These are phyloP conservation scores for Russula olivacea DNA, from an alignment of 768 basidiomycete genomes.

Conservation along the genomic window DNA sequence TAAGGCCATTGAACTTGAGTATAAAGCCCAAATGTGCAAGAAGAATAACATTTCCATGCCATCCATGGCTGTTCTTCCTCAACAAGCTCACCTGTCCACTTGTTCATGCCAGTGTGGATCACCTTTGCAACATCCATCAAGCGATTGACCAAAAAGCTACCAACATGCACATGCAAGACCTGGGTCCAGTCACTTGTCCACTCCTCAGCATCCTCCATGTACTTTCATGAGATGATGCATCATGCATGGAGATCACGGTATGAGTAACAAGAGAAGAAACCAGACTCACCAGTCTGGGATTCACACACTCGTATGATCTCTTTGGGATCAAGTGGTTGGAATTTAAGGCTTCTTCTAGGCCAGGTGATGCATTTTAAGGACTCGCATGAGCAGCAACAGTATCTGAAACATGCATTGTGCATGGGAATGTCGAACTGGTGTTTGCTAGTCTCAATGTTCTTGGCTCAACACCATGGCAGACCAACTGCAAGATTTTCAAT, in stretches of 20 bases:
- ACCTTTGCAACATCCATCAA: too few relatives aligned
- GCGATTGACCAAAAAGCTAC: too few relatives aligned
- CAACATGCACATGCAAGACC: too few relatives aligned
- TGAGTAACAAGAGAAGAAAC: too few relatives aligned
- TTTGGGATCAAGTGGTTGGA: neutral
- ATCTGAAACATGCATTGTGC: conserved; percentile 67
- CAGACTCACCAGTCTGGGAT: too few relatives aligned
- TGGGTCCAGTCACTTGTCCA: too few relatives aligned
- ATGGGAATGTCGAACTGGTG: conserved; percentile 75
- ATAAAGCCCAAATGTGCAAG: conserved; percentile 77
- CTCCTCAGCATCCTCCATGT: too few relatives aligned
- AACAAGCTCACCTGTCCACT: too few relatives aligned
- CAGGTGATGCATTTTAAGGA: conserved; percentile 92
- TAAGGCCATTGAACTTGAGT: conserved; percentile 82
- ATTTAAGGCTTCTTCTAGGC: conserved; percentile 35
- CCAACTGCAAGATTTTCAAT: conserved; percentile 65
- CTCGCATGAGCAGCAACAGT: conserved; percentile 71
- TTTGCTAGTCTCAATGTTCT: conserved; percentile 88
- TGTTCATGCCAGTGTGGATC: too few relatives aligned
- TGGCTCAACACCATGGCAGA: conserved; percentile 82
- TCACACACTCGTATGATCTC: conserved; percentile 38
- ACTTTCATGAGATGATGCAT: too few relatives aligned
- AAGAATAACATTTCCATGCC: conserved; percentile 46
- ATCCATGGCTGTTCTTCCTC: too few relatives aligned
- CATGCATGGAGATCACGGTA: too few relatives aligned